phyloP scores from a whole-genome alignment of 2,329 filamentous ascomycete species.

The Magnaporthiopsis rhizophila region DNA sequence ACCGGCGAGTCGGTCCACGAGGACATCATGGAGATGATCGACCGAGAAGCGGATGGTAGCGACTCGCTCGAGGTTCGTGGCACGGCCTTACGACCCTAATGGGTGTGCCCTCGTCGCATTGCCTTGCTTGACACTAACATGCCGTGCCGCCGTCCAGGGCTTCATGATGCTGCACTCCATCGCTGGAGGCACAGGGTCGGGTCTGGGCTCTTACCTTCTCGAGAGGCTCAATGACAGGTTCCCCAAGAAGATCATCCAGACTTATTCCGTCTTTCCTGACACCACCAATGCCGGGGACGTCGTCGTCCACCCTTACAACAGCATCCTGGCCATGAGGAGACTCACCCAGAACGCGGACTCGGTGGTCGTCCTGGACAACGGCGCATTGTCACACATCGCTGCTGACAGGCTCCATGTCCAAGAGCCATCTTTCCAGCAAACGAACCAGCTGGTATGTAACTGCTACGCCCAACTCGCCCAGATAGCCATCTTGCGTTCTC shows the following conservation, averaged over 20 bases:
- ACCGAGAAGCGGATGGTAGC: slow-evolving; percentile 94
- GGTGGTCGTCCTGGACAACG: slow-evolving; percentile 95
- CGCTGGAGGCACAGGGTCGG: slow-evolving; percentile 90
- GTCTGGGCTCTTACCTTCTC: slow-evolving; percentile 88
- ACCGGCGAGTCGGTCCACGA: slow-evolving; percentile 88
- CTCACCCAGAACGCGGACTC: slow-evolving; percentile 95
- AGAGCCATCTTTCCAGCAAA: slow-evolving; percentile 93
- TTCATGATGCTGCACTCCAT: slow-evolving; percentile 99
- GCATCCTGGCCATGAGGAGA: slow-evolving; percentile 80
- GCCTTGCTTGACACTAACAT: neutral
- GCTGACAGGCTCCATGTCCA: slow-evolving; percentile 92
- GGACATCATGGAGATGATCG: slow-evolving; percentile 99
- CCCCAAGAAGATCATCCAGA: slow-evolving; percentile 98
- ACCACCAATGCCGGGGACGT: slow-evolving; percentile 81
- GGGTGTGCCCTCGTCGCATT: neutral
- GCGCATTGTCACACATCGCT: slow-evolving; percentile 85
- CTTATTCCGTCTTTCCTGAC: slow-evolving; percentile 96
- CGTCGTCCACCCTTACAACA: slow-evolving; percentile 98
- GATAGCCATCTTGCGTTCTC: neutral
- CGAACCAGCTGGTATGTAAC: slow-evolving; percentile 75
- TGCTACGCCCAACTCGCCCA: neutral
- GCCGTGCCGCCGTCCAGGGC: slow-evolving; percentile 42
- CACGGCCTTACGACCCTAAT: neutral
- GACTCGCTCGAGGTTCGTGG: slow-evolving; percentile 78
- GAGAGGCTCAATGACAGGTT: slow-evolving; percentile 96